Evolutionary conservation across 2,329 filamentous ascomycete genomes (phyloP), one percentile per base, ranked within the genome.

Genomic region (Colletotrichum sp.): DNA sequence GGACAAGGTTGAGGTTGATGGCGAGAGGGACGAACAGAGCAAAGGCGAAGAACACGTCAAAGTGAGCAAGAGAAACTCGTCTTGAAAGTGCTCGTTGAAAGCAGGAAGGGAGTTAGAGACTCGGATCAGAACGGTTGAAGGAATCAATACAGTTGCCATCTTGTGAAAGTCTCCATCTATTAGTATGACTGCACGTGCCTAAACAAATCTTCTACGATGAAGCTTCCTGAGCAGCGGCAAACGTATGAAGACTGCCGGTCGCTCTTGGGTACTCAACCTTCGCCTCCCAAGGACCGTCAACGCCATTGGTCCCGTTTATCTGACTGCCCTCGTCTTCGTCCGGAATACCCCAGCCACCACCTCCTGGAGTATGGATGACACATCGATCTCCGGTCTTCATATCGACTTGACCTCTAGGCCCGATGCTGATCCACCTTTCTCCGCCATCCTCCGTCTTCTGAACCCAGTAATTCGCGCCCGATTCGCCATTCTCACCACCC

Each of bases 381-480:
- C 93, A 92, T 5, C 90, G 84, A 80, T 93, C 92, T 0, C 92
- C 92, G 6, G 87, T 84, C 80, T 88, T 84, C 89, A 93, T 91
- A 28, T 84, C 84, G 18, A 90, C 90, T 6, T 90, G 91, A 69
- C 92, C 92, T 82, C 92, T 92, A 1, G 88, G 90, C 2, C 91
- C 90, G 24, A 93, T 79, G 73, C 90, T 91, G 72, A 92, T 89
- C 63, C 87, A 84, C 65, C 89, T 78, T 21, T 65, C 76, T 3
- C 79, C 57, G 9, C 57, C 57, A 32, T 32, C 57, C 3, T 32
- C 57, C 57, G 0, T 78, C 71, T 79, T 82, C 72, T 81, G 79
- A 5, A 94, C 89, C 93, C 93, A 95, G 68, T 93, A 87, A 76
- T 96, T 95, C 71, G 93, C 84, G 0, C 94, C 94, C n/a, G 91